Conservation (phyloP, 371 early-diverging fungal species). For the Mortierella polycephala region DNA sequence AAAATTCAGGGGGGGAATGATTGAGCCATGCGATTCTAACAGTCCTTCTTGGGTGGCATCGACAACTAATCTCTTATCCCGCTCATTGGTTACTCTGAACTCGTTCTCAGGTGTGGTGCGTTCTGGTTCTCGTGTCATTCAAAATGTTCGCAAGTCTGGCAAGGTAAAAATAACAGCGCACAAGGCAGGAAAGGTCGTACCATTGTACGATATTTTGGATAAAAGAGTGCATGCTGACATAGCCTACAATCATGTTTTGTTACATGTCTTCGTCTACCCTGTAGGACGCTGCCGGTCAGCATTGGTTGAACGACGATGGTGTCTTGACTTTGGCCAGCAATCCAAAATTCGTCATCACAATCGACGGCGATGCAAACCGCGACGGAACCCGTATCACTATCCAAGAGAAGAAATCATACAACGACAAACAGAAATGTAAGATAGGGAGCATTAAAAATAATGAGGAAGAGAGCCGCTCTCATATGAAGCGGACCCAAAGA, state of each 20-base stretch:
- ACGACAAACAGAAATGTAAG: conserved; percentile 54
- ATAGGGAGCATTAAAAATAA: background rate
- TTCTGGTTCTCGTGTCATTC: conserved; percentile 45
- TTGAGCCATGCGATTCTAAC: background rate
- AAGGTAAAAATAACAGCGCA: conserved; percentile 26
- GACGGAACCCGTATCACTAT: conserved; percentile 50
- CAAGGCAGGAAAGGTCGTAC: background rate
- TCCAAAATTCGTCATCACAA: conserved; percentile 43
- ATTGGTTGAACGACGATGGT: conserved; percentile 52
- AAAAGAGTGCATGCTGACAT: conserved; percentile 1
- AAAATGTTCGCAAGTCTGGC: conserved; percentile 53
- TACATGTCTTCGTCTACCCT: background rate
- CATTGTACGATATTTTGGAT: background rate
- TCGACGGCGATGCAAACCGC: conserved; percentile 50
- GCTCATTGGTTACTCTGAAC: background rate
- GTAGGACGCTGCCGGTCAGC: conserved; percentile 51
- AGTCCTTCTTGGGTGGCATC: background rate
- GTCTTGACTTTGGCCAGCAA: conserved; percentile 50
- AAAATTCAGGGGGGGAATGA: background rate
- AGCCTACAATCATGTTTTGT: background rate
- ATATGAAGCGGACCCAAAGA: background rate
- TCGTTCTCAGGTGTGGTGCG: conserved; percentile 31
- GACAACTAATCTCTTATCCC: background rate
- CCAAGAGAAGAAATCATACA: conserved; percentile 52
- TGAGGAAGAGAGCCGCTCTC: conserved; percentile 5